Percentiles rank a stretch among this genome's conserved stretches.
Evolutionary conservation across 129 eudicot species (phyloP).

Genomic region (Apium graveolens): DNA sequence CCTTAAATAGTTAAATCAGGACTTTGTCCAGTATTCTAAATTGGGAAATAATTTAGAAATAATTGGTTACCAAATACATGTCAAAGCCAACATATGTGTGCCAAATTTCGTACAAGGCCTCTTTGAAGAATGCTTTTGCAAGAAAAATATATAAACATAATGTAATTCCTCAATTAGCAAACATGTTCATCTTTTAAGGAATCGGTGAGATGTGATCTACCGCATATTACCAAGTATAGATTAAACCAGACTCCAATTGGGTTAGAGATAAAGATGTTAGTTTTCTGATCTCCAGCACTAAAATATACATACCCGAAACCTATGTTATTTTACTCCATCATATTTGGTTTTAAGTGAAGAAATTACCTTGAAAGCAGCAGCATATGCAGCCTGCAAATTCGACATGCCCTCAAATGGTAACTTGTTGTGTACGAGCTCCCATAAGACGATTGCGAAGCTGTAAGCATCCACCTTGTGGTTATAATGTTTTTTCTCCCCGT

Average conservation of each 20-base stretch:
- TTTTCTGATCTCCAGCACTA: not conserved
- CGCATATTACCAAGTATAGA: not conserved
- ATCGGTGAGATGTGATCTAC: not conserved
- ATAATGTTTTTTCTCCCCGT: slow-evolving; percentile 65
- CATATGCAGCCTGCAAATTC: slow-evolving; percentile 69
- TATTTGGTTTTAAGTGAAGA: not conserved
- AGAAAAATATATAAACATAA: not conserved
- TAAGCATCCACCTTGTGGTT: slow-evolving; percentile 71
- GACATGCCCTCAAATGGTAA: slow-evolving; percentile 80
- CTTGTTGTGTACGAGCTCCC: slow-evolving; percentile 76
- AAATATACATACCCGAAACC: not conserved
- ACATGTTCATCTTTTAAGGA: not conserved
- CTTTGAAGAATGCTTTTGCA: not conserved
- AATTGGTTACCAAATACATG: not conserved
- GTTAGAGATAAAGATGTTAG: not conserved
- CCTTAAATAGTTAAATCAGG: not conserved
- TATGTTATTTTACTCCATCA: not conserved
- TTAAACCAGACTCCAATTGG: not conserved
- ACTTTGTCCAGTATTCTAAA: not conserved
- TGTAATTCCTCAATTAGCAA: not conserved
- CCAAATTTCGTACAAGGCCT: slow-evolving; percentile 3
- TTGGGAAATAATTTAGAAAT: not conserved
- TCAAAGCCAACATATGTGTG: not conserved
- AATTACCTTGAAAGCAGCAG: slow-evolving; percentile 85
- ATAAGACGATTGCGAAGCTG: slow-evolving; percentile 61